Evolutionary conservation across 2,329 filamentous ascomycete genomes (phyloP).

Genomic region (Pleomassaria siparia): DNA sequence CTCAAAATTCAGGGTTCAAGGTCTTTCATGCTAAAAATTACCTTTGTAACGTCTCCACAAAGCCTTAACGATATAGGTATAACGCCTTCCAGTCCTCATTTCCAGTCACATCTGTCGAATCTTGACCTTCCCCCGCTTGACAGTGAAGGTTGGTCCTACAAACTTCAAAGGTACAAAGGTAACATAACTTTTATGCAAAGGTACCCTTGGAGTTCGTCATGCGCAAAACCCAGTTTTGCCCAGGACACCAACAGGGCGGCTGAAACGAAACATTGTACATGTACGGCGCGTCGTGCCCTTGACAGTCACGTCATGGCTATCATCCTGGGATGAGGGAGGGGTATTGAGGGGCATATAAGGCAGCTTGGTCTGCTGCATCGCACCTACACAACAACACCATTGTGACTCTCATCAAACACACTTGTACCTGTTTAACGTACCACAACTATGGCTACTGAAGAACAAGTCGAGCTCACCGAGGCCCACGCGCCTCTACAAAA

Average conservation of each 20-base stretch:
- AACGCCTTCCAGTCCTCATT: too few relatives aligned
- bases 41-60: too few relatives aligned
- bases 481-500: constrained; percentile 37
- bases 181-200: too few relatives aligned
- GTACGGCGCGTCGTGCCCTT: background rate
- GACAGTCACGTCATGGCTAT: constrained; percentile 15
- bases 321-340: constrained; percentile 14
- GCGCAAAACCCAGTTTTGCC: constrained; percentile 1
- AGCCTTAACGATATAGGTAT: too few relatives aligned
- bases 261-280: background rate
- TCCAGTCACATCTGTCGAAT: too few relatives aligned
- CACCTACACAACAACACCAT: background rate
- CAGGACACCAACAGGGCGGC: background rate
- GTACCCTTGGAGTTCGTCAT: constrained; percentile 2
- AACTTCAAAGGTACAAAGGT: too few relatives aligned
- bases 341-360: constrained; percentile 16
- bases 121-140: too few relatives aligned
- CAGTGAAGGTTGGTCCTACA: too few relatives aligned
- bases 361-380: background rate
- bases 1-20: too few relatives aligned
- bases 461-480: constrained; percentile 35
- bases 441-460: constrained; percentile 39
- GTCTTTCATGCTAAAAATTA: too few relatives aligned
- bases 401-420: background rate
- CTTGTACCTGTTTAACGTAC: background rate